phyloP scores from a whole-genome alignment of 2,329 filamentous ascomycete genomes.

The Ophiognomonia clavigignenti-juglandacearum region DNA sequence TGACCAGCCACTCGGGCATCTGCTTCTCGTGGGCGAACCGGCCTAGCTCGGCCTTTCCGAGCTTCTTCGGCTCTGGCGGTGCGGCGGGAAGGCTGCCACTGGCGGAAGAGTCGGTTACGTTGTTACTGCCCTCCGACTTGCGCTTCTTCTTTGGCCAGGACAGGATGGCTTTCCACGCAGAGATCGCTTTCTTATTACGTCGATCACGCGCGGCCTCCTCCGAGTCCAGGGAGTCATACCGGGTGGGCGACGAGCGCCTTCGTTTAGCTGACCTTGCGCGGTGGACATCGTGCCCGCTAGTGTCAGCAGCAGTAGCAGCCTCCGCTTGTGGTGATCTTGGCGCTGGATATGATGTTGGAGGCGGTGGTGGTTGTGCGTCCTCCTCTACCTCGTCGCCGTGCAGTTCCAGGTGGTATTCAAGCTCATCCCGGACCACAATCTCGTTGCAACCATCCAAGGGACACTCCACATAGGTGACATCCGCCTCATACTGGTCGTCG shows the following conservation, averaged over 20 bases:
- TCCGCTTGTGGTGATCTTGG: background rate
- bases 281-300: background rate
- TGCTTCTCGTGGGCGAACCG: conserved; percentile 67
- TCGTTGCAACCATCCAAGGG: conserved; percentile 56
- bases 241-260: background rate
- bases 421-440: conserved; percentile 43
- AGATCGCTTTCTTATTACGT: conserved; percentile 13
- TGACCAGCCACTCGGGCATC: conserved; percentile 67
- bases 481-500: conserved; percentile 18
- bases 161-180: conserved; percentile 15
- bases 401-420: conserved; percentile 55
- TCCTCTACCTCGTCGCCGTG: conserved; percentile 48
- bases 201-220: conserved; percentile 6
- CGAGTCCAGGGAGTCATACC: conserved; percentile 6
- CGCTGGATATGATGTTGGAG: background rate
- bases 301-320: background rate
- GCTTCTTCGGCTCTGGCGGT: conserved; percentile 9
- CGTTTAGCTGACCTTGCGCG: conserved; percentile 4
- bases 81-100: conserved; percentile 1
- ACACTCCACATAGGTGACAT: conserved; percentile 45
- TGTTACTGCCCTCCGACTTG: conserved; percentile 5
- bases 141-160: conserved; percentile 5
- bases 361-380: conserved; percentile 20
- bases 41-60: conserved; percentile 59
- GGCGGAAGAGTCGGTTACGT: background rate